phyloP scores from a whole-genome alignment of 495 filamentous ascomycete genomes.

The Tuber melanosporum region DNA sequence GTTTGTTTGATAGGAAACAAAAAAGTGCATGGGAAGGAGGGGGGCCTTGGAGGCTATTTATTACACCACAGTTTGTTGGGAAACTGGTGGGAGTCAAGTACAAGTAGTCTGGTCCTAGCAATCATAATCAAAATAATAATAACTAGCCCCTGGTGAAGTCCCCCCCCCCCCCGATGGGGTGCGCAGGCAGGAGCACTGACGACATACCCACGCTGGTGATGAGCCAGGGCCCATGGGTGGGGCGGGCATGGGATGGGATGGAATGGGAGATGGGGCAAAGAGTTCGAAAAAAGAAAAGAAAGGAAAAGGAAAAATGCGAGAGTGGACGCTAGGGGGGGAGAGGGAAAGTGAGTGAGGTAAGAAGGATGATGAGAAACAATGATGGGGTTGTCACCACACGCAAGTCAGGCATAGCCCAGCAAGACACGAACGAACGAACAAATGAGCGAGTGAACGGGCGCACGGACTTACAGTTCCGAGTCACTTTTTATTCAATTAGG shows the following conservation, averaged over 20 bases:
- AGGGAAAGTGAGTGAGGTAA: constrained; percentile 11
- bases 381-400: constrained; percentile 2
- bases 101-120: not conserved
- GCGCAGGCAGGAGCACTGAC: constrained; percentile 20
- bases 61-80: constrained; percentile 2
- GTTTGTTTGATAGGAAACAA: constrained; percentile 4
- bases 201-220: constrained; percentile 27
- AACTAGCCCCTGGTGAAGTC: constrained; percentile 27
- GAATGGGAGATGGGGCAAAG: not conserved
- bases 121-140: constrained; percentile 12
- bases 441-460: not conserved
- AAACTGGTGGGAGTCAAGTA: not conserved
- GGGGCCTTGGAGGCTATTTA: constrained; percentile 35
- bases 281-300: not conserved
- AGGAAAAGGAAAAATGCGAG: constrained; percentile 7
- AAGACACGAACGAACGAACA: not conserved
- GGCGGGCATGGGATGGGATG: not conserved
- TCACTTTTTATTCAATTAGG: not conserved
- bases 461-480: not conserved
- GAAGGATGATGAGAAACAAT: constrained; percentile 12
- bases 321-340: constrained; percentile 9
- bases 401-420: not conserved
- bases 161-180: constrained; percentile 6
- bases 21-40: constrained; percentile 14
- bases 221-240: constrained; percentile 4